Evolutionary conservation across 192 early-diverging fungal genomes (phyloP), one percentile per base, ranked within the genome.

Genomic region (Coemansia brasiliensis): DNA sequence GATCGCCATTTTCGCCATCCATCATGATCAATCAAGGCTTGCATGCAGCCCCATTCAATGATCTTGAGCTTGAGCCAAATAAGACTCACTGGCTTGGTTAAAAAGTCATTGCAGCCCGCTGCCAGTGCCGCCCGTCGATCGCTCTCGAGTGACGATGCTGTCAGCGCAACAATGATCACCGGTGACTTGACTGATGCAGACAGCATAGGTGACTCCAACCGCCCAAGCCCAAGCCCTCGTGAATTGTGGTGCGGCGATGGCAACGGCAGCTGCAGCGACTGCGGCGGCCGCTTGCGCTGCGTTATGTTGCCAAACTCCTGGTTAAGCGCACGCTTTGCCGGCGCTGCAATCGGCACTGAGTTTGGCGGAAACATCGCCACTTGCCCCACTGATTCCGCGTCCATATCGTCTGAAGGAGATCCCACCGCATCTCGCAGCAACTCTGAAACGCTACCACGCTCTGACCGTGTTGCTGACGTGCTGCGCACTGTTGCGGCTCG

Each of bases 31-130:
- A 95, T 93, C 20, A 95, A 70, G 0, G 91, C 90, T 57, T 95
- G 93, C 88, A 95, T 95, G 61, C 88, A 88, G 1, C 92, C 93
- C 93, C 93, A 95, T 65, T 95, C 93, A 21, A 89, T 82, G 56
- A 95, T 90, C 76, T 93, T 93, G 40, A 85, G 83, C 67, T 87
- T 86, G 20, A 95, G 76, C 93, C 93, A 95, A 15, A 81, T 80
- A 8, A 92, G 65, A 61, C 85, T 86, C 12, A 93, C 86, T 0
- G 93, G 93, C 61, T 95, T 94, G 17, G 90, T 94, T 59, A 94
- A 63, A 69, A 90, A 94, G 71, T 94, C 93, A 58, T 94, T 93
- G 60, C 93, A 94, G 0, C 93, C 93, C 5, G 91, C 93, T 24
- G 85, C 75, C 24, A 93, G 66, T 3, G 93, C 93, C 13, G 85